Conservation (phyloP, 2,329 filamentous ascomycete species). For the Exophiala alcalophila region DNA sequence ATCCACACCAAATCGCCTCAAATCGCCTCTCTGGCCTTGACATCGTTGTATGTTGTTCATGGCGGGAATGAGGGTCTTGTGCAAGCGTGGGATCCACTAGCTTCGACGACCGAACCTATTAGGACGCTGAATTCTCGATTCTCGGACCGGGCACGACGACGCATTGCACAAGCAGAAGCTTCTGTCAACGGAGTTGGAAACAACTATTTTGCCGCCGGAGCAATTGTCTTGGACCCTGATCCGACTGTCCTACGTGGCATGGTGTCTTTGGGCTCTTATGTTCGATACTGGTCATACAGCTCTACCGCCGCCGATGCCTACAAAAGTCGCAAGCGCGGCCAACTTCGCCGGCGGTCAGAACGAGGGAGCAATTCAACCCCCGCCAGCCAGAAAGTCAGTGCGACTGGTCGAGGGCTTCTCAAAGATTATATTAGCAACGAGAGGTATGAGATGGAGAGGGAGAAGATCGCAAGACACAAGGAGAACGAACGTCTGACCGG, state of each 20-base stretch:
- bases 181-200: slow-evolving; percentile 66
- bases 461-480: slow-evolving; percentile 64
- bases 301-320: slow-evolving; percentile 72
- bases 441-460: slow-evolving; percentile 71
- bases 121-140: slow-evolving; percentile 84
- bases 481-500: slow-evolving; percentile 69
- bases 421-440: slow-evolving; percentile 85
- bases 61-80: slow-evolving; percentile 93
- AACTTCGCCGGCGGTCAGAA: slow-evolving; percentile 61
- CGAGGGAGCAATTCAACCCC: slow-evolving; percentile 57
- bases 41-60: slow-evolving; percentile 83
- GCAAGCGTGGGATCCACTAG: slow-evolving; percentile 94
- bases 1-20: slow-evolving; percentile 89
- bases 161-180: slow-evolving; percentile 65
- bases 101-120: slow-evolving; percentile 72
- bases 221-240: slow-evolving; percentile 83
- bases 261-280: slow-evolving; percentile 78
- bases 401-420: slow-evolving; percentile 66
- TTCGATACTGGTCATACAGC: slow-evolving; percentile 93
- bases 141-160: slow-evolving; percentile 75
- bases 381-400: slow-evolving; percentile 56
- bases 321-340: slow-evolving; percentile 72
- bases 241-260: slow-evolving; percentile 80
- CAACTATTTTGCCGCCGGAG: slow-evolving; percentile 76
- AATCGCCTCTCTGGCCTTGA: slow-evolving; percentile 77